Percentiles rank a stretch among this genome's conserved stretches.
Conservation (phyloP, 2,329 filamentous ascomycete genomes). For the Neophaeococcomyces mojaviensis region DNA sequence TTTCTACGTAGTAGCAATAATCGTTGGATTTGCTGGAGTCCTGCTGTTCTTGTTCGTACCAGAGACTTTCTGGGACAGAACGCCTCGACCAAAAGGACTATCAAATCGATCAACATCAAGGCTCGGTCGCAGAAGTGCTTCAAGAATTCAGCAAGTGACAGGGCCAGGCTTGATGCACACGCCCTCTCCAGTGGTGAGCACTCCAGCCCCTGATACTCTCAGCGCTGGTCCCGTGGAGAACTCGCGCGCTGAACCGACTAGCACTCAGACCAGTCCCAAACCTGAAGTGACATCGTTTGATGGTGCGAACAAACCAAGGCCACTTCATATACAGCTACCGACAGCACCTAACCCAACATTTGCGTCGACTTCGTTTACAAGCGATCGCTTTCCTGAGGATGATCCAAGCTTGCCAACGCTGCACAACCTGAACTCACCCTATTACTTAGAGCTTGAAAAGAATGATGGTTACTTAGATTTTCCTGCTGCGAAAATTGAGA, state of each 20-base stretch:
- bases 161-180: not conserved
- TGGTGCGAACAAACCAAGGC: not conserved
- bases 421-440: constrained; percentile 33
- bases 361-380: not conserved
- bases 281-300: too few species aligned
- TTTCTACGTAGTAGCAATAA: constrained; percentile 69
- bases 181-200: not conserved
- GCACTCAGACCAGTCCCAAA: too few species aligned
- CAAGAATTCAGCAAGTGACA: not conserved
- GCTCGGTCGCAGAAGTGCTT: not conserved
- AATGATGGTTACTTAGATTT: constrained; percentile 25
- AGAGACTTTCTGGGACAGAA: constrained; percentile 91
- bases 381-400: constrained; percentile 4
- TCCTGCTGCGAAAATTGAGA: constrained; percentile 5
- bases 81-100: constrained; percentile 46
- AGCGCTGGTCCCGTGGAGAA: not conserved
- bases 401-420: constrained; percentile 18
- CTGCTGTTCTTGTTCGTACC: constrained; percentile 86
- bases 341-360: not conserved
- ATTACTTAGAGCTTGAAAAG: constrained; percentile 24
- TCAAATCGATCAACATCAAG: constrained; percentile 3
- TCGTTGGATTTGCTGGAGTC: constrained; percentile 62
- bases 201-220: not conserved
- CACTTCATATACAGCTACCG: not conserved
- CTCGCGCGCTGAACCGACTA: too few species aligned